These are phyloP conservation scores for Parathielavia appendiculata DNA, from an alignment of 495 filamentous ascomycete genomes.

Conservation along the genomic window DNA sequence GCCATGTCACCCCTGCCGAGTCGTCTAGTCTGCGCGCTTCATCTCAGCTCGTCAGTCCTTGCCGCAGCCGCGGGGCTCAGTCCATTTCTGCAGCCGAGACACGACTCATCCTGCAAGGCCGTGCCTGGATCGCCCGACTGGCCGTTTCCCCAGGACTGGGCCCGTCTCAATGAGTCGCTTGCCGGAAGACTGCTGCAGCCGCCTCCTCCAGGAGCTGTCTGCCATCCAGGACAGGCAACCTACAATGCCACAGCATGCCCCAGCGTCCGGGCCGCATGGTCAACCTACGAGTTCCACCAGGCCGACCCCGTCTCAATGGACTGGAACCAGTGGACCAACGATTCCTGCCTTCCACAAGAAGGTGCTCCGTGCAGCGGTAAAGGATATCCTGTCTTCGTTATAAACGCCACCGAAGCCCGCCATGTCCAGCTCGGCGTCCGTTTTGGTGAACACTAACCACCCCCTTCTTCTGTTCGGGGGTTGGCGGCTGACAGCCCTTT, in stretches of 20 bases:
- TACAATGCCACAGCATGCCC: slow-evolving; percentile 35
- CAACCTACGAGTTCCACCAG: slow-evolving; percentile 35
- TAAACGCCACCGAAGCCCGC: slow-evolving; percentile 41
- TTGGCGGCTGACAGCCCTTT: neutral
- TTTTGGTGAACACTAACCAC: slow-evolving; percentile 29
- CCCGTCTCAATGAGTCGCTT: slow-evolving; percentile 32
- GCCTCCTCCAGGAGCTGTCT: slow-evolving; percentile 50
- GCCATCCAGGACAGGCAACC: slow-evolving; percentile 42
- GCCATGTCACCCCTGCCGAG: neutral
- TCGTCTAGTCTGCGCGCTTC: neutral
- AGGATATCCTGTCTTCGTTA: slow-evolving; percentile 47
- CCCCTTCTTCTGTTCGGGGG: neutral
- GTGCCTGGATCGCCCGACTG: slow-evolving; percentile 32
- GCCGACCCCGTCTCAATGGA: slow-evolving; percentile 37
- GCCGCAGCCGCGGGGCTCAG: neutral
- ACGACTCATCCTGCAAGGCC: slow-evolving; percentile 31
- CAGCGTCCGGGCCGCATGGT: slow-evolving; percentile 30
- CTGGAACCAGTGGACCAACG: slow-evolving; percentile 43
- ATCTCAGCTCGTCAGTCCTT: slow-evolving; percentile 3
- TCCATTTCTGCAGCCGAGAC: slow-evolving; percentile 1
- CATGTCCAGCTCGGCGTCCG: slow-evolving; percentile 42
- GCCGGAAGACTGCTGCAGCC: slow-evolving; percentile 49
- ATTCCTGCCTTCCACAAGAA: slow-evolving; percentile 40
- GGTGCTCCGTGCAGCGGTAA: slow-evolving; percentile 34
- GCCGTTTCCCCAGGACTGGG: slow-evolving; percentile 33